A percentile compares a stretch with the other conserved stretches of the same genome.
These are phyloP conservation scores for Pleurotus salmoneostramineus DNA, from an alignment of 768 basidiomycete species.

Conservation along the genomic window DNA sequence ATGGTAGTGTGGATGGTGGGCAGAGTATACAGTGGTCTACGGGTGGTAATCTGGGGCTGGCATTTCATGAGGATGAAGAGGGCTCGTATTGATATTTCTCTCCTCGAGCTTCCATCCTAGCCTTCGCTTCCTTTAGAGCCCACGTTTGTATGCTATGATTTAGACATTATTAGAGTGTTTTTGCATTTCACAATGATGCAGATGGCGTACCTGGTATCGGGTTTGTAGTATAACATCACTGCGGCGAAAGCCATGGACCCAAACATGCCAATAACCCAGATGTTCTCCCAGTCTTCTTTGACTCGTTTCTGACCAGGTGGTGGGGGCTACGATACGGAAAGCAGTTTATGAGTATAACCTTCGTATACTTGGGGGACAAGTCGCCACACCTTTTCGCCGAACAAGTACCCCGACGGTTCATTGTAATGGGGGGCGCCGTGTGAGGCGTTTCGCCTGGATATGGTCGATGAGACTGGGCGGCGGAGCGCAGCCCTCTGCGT, in stretches of 20 bases:
- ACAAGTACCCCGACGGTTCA: slow-evolving; percentile 83
- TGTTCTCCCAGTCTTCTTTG: slow-evolving; percentile 87
- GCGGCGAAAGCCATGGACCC: slow-evolving; percentile 76
- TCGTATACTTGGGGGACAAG: not conserved
- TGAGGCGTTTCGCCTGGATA: slow-evolving; percentile 56
- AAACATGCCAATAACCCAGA: slow-evolving; percentile 92
- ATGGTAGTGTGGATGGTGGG: not conserved
- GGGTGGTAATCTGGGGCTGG: slow-evolving; percentile 21
- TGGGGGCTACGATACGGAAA: slow-evolving; percentile 47
- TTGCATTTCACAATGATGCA: not conserved
- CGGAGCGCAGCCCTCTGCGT: slow-evolving; percentile 27
- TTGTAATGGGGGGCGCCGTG: slow-evolving; percentile 83
- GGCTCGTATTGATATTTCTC: slow-evolving; percentile 85
- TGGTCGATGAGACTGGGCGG: not conserved
- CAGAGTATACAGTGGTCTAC: not conserved
- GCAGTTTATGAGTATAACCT: not conserved
- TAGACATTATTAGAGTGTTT: not conserved
- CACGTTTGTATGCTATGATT: slow-evolving; percentile 78
- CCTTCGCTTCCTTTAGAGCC: slow-evolving; percentile 88
- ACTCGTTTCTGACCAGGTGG: slow-evolving; percentile 80
- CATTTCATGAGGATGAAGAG: slow-evolving; percentile 23
- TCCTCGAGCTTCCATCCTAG: slow-evolving; percentile 88
- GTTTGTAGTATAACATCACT: slow-evolving; percentile 86
- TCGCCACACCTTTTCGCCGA: slow-evolving; percentile 75
- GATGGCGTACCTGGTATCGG: slow-evolving; percentile 77